Percentiles rank a stretch among this genome's conserved stretches.
These are phyloP conservation scores for Pezicula neosporulosa DNA, from an alignment of 2,329 filamentous ascomycete genomes.

Conservation along the genomic window DNA sequence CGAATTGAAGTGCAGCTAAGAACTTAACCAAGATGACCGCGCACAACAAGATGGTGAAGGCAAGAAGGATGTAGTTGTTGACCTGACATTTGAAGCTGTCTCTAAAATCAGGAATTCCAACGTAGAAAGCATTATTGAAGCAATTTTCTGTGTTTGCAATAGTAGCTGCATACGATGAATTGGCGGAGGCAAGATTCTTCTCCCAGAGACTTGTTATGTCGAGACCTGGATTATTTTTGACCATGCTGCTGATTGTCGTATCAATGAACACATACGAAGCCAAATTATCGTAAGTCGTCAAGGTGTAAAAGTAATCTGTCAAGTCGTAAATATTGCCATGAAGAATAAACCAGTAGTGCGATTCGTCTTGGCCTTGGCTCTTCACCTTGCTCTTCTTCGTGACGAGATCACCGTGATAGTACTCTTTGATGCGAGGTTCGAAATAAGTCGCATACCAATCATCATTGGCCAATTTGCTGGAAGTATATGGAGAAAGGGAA, in stretches of 20 bases:
- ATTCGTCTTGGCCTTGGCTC: conserved; percentile 60
- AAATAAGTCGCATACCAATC: conserved; percentile 80
- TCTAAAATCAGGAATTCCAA: conserved; percentile 83
- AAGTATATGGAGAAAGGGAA: conserved; percentile 48
- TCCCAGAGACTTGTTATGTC: conserved; percentile 72
- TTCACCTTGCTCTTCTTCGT: conserved; percentile 58
- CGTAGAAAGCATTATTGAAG: conserved; percentile 78
- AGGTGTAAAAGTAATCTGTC: conserved; percentile 85
- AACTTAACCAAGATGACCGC: conserved; percentile 84
- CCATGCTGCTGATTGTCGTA: conserved; percentile 58
- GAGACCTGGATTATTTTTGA: conserved; percentile 72
- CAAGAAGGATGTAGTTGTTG: conserved; percentile 87
- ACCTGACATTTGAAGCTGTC: conserved; percentile 71
- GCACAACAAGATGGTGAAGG: conserved; percentile 82
- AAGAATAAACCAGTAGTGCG: conserved; percentile 78
- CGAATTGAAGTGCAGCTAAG: conserved; percentile 86
- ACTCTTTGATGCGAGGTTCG: conserved; percentile 75
- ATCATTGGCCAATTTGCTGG: conserved; percentile 53
- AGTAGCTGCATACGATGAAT: conserved; percentile 44
- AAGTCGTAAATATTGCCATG: conserved; percentile 79
- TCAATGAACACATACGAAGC: conserved; percentile 70
- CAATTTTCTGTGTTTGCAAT: conserved; percentile 72
- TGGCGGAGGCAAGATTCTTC: conserved; percentile 44
- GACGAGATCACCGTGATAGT: conserved; percentile 84
- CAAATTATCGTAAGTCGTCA: conserved; percentile 48